A percentile compares a stretch with the other conserved stretches of the same genome.
Conservation (phyloP, 2,329 filamentous ascomycete species). For the Claviceps capensis region DNA sequence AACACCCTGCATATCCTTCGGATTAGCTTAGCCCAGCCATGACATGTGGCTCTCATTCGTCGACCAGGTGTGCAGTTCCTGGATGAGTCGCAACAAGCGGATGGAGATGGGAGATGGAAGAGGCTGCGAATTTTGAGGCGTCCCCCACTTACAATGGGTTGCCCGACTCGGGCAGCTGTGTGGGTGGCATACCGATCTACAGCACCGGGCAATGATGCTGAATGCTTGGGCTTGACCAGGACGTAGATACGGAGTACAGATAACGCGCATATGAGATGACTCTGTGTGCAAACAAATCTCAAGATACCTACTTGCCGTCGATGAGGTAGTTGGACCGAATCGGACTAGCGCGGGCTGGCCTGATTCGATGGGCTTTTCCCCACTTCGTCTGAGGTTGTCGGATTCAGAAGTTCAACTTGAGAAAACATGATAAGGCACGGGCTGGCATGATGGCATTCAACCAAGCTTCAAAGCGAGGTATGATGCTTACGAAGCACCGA, state of each 20-base stretch:
- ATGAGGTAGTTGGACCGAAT: background rate
- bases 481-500: no score
- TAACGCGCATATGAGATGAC: background rate
- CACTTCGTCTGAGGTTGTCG: background rate
- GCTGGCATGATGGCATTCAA: no score
- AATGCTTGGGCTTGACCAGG: background rate
- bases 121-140: background rate
- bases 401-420: no score
- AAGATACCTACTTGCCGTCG: background rate
- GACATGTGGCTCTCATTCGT: background rate
- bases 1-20: slow-evolving; percentile 36
- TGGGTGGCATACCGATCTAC: slow-evolving; percentile 25
- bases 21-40: background rate
- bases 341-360: background rate
- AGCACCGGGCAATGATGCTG: background rate
- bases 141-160: slow-evolving; percentile 30
- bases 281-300: background rate
- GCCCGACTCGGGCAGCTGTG: slow-evolving; percentile 30
- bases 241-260: background rate
- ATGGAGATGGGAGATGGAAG: no score
- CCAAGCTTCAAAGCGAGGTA: no score
- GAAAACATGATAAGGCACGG: no score
- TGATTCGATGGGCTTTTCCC: background rate
- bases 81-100: background rate
- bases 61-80: background rate